Conservation (phyloP, 2,329 filamentous ascomycete genomes). For the Penicillium hesseltinei region DNA sequence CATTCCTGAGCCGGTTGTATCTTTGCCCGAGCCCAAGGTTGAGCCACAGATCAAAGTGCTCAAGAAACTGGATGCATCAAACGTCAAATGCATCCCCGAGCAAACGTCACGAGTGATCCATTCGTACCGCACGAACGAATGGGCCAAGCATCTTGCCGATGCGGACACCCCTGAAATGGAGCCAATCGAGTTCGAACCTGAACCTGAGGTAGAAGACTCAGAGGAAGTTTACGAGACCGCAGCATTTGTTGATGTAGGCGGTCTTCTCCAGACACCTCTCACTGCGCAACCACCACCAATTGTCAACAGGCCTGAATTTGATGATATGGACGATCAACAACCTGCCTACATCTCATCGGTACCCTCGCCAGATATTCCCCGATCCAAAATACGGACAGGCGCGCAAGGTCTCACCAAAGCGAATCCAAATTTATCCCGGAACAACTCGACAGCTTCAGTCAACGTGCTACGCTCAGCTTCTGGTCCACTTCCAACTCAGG, state of each 20-base stretch:
- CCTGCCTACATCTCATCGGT: conserved; percentile 12
- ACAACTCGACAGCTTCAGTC: conserved; percentile 16
- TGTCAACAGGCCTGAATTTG: conserved; percentile 17
- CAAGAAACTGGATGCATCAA: conserved; percentile 31
- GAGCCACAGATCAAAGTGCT: conserved; percentile 5
- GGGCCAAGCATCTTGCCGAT: conserved; percentile 82
- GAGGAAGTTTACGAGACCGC: conserved; percentile 49
- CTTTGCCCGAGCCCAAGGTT: not conserved
- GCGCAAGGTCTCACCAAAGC: conserved; percentile 4
- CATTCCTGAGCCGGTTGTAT: not conserved
- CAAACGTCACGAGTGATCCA: conserved; percentile 73
- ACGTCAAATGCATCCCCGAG: conserved; percentile 61
- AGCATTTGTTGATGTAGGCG: conserved; percentile 62
- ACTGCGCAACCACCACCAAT: conserved; percentile 49
- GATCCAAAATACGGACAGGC: conserved; percentile 9
- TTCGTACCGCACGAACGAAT: conserved; percentile 89
- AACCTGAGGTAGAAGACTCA: conserved; percentile 30
- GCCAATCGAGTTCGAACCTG: conserved; percentile 37
- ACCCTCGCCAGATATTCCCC: conserved; percentile 6
- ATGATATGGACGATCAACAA: conserved; percentile 18
- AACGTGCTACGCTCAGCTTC: conserved; percentile 1
- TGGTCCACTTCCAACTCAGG: not conserved
- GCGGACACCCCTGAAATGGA: conserved; percentile 68
- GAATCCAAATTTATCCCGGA: conserved; percentile 10
- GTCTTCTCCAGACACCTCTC: conserved; percentile 63